Percentiles rank a stretch among this genome's conserved stretches.
Evolutionary conservation across 2,329 filamentous ascomycete species (phyloP).

Genomic region (Xylaria sp.): DNA sequence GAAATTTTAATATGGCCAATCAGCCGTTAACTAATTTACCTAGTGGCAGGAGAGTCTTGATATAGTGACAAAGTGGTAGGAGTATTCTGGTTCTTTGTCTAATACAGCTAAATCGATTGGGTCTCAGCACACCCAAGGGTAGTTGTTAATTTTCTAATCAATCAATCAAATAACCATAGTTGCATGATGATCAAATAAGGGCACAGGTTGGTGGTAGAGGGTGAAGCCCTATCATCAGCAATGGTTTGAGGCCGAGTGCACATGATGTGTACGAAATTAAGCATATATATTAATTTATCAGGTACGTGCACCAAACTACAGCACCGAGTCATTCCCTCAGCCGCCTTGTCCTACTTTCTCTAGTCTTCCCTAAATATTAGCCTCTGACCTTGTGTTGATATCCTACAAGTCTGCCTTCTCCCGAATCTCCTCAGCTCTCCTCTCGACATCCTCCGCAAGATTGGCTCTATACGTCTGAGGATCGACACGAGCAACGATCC

Average conservation of each 20-base stretch:
- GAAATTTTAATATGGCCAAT: no score
- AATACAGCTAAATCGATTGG: no score
- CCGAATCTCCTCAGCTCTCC: slow-evolving; percentile 60
- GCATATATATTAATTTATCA: neutral
- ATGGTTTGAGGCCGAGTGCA: neutral
- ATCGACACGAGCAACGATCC: slow-evolving; percentile 64
- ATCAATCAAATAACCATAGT: no score
- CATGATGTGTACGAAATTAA: neutral
- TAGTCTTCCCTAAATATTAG: neutral
- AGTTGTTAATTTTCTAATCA: no score
- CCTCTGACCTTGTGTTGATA: neutral
- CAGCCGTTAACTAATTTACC: no score
- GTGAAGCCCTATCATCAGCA: neutral
- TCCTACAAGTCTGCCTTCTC: slow-evolving; percentile 49
- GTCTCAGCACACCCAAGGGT: no score
- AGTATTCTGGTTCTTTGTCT: no score
- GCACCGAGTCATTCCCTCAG: neutral
- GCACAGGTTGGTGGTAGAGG: no score
- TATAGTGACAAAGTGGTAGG: no score
- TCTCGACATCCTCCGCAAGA: slow-evolving; percentile 59
- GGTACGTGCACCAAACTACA: neutral
- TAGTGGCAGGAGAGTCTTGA: no score
- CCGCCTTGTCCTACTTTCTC: neutral
- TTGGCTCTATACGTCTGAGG: slow-evolving; percentile 55
- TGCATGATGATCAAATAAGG: no score